These are phyloP conservation scores for Trichophyton equinum DNA, from an alignment of 2,329 filamentous ascomycete species.

Conservation along the genomic window DNA sequence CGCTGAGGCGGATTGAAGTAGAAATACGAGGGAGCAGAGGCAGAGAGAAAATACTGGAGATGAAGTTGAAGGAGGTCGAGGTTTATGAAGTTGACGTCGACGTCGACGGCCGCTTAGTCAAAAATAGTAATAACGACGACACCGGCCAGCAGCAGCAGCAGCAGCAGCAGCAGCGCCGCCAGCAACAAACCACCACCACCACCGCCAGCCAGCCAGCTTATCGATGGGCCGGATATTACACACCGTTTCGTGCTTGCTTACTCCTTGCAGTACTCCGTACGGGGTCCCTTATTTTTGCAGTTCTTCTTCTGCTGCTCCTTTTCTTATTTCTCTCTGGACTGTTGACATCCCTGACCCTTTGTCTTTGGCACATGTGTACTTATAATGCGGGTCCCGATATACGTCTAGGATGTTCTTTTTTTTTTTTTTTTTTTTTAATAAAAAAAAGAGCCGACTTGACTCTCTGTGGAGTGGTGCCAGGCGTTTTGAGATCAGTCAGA, in stretches of 20 bases:
- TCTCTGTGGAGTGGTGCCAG: not conserved
- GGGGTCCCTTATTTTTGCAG: not conserved
- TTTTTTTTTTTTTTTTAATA: not conserved
- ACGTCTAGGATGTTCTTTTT: not conserved
- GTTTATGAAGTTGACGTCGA: not conserved
- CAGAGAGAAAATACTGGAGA: not conserved
- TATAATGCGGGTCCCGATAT: not conserved
- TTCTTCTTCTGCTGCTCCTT: too few relatives aligned
- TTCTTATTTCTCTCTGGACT: not conserved
- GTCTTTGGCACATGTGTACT: not conserved
- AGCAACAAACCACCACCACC: not conserved
- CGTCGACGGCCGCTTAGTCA: too few relatives aligned
- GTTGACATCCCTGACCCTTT: not conserved
- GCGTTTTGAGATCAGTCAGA: not conserved
- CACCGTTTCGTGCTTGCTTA: not conserved
- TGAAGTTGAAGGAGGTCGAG: not conserved
- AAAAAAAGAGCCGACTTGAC: too few relatives aligned
- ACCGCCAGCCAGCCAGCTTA: not conserved
- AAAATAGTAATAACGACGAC: not conserved
- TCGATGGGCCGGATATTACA: slow-evolving; percentile 1
- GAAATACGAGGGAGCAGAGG: not conserved
- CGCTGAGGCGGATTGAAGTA: not conserved
- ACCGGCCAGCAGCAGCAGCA: not conserved
- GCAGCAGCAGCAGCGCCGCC: too few relatives aligned
- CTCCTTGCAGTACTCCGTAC: not conserved